Conservation (phyloP, 1,284 basidiomycete genomes). For the Ganoderma sinense region DNA sequence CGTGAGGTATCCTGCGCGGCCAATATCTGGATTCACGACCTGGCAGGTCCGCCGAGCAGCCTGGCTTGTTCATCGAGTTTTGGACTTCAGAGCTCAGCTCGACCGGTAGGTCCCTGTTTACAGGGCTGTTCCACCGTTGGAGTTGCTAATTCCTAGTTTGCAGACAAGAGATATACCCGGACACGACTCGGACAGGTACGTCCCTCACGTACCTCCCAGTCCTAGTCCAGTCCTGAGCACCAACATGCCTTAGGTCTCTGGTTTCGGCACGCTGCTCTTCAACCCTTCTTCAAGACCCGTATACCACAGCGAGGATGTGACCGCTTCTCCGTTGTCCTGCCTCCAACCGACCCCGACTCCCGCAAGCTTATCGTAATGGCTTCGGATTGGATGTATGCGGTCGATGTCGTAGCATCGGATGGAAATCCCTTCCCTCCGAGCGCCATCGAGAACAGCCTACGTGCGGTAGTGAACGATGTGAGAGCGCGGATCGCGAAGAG, state of each 20-base stretch:
- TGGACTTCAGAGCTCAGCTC: conserved; percentile 82
- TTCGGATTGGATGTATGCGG: conserved; percentile 84
- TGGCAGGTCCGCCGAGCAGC: conserved; percentile 92
- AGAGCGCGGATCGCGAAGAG: conserved; percentile 56
- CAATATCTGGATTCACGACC: conserved; percentile 63
- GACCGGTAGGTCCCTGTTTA: conserved; percentile 55
- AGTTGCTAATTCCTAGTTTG: background rate
- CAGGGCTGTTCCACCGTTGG: background rate
- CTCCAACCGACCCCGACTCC: conserved; percentile 52
- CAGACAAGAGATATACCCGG: conserved; percentile 63
- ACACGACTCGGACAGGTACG: conserved; percentile 64
- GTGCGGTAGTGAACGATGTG: conserved; percentile 77
- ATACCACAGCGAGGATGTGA: conserved; percentile 76
- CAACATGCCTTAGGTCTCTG: conserved; percentile 57
- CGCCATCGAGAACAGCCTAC: conserved; percentile 75
- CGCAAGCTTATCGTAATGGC: conserved; percentile 77
- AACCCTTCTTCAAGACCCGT: conserved; percentile 82
- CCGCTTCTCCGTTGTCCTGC: conserved; percentile 58
- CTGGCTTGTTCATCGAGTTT: conserved; percentile 80
- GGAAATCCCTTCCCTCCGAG: conserved; percentile 46
- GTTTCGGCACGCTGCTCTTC: conserved; percentile 64
- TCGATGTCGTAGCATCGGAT: conserved; percentile 68
- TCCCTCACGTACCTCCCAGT: conserved; percentile 10
- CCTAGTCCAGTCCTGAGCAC: background rate
- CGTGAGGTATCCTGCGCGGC: conserved; percentile 45